Percentiles rank a stretch among this genome's conserved stretches.
Evolutionary conservation across 192 early-diverging fungal species (phyloP).

Genomic region (Backusella westeae): DNA sequence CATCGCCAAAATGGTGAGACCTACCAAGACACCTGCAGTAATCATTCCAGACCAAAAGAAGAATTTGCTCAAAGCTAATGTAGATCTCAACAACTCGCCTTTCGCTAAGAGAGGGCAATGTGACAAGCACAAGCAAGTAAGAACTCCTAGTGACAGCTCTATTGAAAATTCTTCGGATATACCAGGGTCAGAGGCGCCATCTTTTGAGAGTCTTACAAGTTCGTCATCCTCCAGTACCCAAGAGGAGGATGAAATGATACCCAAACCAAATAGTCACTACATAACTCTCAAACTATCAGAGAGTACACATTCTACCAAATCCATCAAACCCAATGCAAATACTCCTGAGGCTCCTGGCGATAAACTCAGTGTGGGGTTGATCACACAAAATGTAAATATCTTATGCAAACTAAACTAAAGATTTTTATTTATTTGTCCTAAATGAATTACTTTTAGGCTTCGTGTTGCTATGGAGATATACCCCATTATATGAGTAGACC

Average conservation of each 20-base stretch:
- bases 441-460: background rate
- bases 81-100: background rate
- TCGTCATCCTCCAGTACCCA: background rate
- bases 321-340: background rate
- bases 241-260: background rate
- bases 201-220: background rate
- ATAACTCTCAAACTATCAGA: background rate
- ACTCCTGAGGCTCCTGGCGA: background rate
- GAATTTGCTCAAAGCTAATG: background rate
- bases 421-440: background rate
- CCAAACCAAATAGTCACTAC: background rate
- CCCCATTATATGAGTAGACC: slow-evolving; percentile 4
- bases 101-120: background rate
- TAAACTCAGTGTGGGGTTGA: slow-evolving; percentile 1
- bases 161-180: slow-evolving; percentile 10
- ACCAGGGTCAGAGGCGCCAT: background rate
- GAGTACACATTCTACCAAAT: background rate
- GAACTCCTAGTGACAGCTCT: slow-evolving; percentile 4
- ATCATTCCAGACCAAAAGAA: background rate
- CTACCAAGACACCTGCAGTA: slow-evolving; percentile 1
- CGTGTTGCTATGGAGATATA: background rate
- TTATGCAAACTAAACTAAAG: slow-evolving; percentile 8
- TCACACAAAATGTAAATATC: background rate
- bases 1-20: slow-evolving; percentile 1
- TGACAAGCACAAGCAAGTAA: slow-evolving; percentile 1